Evolutionary conservation across 768 basidiomycete genomes (phyloP).

Genomic region (Trametes meyenii): DNA sequence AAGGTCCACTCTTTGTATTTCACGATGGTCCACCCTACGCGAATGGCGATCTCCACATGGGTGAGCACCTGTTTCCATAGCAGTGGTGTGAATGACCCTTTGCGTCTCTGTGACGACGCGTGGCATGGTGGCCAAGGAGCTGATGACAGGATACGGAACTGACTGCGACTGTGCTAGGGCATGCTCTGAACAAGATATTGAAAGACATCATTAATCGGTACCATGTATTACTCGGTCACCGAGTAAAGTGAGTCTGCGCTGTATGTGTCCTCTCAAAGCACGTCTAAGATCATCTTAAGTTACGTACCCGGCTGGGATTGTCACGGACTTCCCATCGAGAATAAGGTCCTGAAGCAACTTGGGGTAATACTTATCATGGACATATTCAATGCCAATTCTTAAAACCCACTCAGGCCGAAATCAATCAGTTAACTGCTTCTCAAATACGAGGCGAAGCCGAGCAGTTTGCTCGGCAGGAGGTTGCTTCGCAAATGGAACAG

Average conservation of each 20-base stretch:
- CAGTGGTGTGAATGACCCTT: background rate
- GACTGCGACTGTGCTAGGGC: conserved; percentile 58
- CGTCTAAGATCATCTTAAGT: conserved; percentile 42
- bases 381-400: conserved; percentile 2
- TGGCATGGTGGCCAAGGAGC: background rate
- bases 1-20: conserved; percentile 75
- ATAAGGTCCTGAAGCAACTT: conserved; percentile 83
- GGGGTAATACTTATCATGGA: conserved; percentile 47
- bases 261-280: conserved; percentile 7
- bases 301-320: conserved; percentile 98
- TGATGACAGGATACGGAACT: background rate
- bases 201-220: conserved; percentile 96
- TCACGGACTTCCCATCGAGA: conserved; percentile 96
- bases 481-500: conserved; percentile 75
- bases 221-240: conserved; percentile 73
- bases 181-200: conserved; percentile 93
- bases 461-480: conserved; percentile 70
- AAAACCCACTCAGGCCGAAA: conserved; percentile 5
- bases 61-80: conserved; percentile 43
- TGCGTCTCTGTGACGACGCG: background rate
- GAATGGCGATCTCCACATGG: conserved; percentile 95
- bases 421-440: conserved; percentile 28
- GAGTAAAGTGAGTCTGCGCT: conserved; percentile 70
- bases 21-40: conserved; percentile 99
- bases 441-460: conserved; percentile 72